Conservation (phyloP, 306 rosid genomes). For the Citrullus colocynthis region DNA sequence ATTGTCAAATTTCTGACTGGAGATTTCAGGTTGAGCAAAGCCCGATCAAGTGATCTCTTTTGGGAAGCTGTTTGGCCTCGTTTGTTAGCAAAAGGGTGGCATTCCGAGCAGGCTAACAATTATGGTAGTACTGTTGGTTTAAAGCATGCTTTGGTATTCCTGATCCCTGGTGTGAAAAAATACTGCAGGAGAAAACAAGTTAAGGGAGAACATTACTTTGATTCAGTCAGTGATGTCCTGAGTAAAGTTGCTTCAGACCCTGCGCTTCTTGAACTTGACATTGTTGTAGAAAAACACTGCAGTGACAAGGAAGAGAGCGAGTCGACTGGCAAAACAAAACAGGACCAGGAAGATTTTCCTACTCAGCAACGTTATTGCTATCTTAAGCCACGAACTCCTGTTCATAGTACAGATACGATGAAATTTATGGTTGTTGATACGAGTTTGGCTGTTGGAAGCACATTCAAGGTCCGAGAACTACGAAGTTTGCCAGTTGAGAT, state of each 20-base stretch:
- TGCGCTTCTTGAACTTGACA: constrained; percentile 60
- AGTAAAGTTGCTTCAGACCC: constrained; percentile 77
- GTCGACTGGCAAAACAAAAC: neutral
- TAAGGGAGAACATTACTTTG: constrained; percentile 69
- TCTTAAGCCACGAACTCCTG: constrained; percentile 70
- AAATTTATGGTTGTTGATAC: constrained; percentile 89
- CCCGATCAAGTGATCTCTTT: constrained; percentile 75
- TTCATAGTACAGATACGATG: constrained; percentile 24
- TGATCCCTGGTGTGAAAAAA: constrained; percentile 73
- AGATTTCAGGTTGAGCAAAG: constrained; percentile 76
- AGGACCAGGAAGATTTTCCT: constrained; percentile 25
- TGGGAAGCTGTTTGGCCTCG: constrained; percentile 99
- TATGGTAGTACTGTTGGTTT: constrained; percentile 31
- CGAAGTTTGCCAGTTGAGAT: constrained; percentile 51
- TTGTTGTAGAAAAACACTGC: constrained; percentile 34
- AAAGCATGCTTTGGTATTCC: constrained; percentile 60
- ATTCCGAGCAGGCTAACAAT: constrained; percentile 74
- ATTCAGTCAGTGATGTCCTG: constrained; percentile 67
- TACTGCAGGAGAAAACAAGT: constrained; percentile 58
- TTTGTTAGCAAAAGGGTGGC: constrained; percentile 93
- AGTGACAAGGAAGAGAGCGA: constrained; percentile 24
- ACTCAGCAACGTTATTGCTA: constrained; percentile 60
- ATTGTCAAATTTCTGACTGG: constrained; percentile 73
- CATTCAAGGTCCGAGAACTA: constrained; percentile 42
- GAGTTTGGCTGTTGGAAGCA: constrained; percentile 37